Evolutionary conservation across 371 early-diverging fungal species (phyloP), one percentile per base, ranked within the genome.

Genomic region (Umbelopsis sp.): DNA sequence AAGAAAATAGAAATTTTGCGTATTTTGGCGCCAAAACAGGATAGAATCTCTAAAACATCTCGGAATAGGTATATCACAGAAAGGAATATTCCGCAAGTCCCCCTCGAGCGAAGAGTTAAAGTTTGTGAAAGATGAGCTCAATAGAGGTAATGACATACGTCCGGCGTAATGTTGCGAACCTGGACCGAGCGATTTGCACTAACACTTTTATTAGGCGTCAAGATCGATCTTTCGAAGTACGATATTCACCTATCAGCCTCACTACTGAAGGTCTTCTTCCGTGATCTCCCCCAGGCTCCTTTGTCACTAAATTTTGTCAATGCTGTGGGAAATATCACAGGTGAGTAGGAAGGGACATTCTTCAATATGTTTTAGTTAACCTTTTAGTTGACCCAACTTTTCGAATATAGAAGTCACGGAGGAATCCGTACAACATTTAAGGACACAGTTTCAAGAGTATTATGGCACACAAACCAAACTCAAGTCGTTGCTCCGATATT

Each of bases 1-100:
- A 81, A 65, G 44, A 24, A 50, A 9, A 38, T 20, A 16, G 32
- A 8, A 24, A 68, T 20, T n/a, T 51, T 4, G 14, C 29, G 8
- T 4, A 38, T 8, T 29, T 48, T 53, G 35, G n/a, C 25, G 44
- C 18, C 65, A 63, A 65, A 45, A 53, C 0, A 8, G 25, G 25
- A 3, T 50, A 25, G 51, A n/a, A 41, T 69, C 32, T 29, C 18
- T 37, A 44, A 72, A 71, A 46, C 67, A 74, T 3, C 69, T 53
- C n/a, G 20, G 53, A 64, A 66, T 72, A 89, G 94, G 94, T 0
- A 73, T 96, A 66, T 83, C 89, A 22, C 86, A 89, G 35, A 96
- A 97, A 72, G 98, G 98, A 12, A 72, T 97, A 7, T 97, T 97
- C 69, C 80, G 98, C 32, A 86, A 94, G 46, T 95, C 96, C 20